These are phyloP conservation scores for Bombardia bombarda DNA, from an alignment of 495 filamentous ascomycete genomes.

Conservation along the genomic window DNA sequence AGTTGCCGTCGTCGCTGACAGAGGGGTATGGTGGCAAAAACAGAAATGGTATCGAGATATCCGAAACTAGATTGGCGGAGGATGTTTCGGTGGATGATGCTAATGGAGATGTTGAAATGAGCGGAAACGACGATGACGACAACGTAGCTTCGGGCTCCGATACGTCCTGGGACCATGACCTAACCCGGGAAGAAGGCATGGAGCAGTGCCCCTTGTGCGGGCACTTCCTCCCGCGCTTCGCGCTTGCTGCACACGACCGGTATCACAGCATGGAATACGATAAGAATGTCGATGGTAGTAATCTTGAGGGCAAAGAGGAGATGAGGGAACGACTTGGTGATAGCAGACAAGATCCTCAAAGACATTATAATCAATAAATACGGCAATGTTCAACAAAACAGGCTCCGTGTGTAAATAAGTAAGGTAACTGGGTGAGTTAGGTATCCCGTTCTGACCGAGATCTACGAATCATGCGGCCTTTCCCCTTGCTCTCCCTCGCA, in stretches of 20 bases:
- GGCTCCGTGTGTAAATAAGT: no score
- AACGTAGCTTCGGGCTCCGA: neutral
- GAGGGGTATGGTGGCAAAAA: no score
- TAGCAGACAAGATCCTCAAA: neutral
- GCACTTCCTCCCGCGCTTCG: conserved; percentile 60
- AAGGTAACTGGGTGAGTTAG: no score
- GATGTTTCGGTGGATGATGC: neutral
- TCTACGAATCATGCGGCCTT: no score
- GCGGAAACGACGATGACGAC: neutral
- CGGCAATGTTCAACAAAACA: no score
- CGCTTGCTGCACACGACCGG: conserved; percentile 60
- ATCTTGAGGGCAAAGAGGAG: neutral
- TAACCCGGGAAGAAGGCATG: conserved; percentile 4
- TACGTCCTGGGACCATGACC: neutral
- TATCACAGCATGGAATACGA: conserved; percentile 47
- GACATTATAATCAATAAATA: neutral
- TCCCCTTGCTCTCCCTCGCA: no score
- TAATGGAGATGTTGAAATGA: neutral
- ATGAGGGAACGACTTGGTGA: neutral
- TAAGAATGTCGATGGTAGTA: neutral
- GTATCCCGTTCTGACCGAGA: no score
- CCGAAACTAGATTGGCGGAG: neutral
- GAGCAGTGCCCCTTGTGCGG: conserved; percentile 52
- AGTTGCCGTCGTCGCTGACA: neutral
- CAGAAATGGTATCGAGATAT: no score